Conservation (phyloP, 2,329 filamentous ascomycete genomes). For the Tolypocladium pustulatum region DNA sequence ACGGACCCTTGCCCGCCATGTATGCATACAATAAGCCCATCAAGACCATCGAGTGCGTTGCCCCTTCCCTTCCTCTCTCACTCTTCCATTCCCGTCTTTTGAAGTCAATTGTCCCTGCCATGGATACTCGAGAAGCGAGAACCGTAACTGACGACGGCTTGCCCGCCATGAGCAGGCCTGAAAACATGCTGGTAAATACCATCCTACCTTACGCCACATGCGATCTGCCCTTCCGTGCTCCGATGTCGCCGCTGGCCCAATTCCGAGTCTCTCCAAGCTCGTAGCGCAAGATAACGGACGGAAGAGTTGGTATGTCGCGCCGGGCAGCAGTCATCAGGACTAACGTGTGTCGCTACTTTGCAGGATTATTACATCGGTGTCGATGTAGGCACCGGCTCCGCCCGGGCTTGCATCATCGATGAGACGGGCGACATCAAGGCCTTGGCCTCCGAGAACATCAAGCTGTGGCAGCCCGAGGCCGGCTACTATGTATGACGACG, state of each 20-base stretch:
- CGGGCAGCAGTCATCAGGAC: neutral
- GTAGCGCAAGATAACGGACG: neutral
- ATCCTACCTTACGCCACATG: neutral
- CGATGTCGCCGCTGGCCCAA: neutral
- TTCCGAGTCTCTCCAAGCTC: neutral
- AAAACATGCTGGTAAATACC: slow-evolving; percentile 19
- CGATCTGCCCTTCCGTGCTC: neutral
- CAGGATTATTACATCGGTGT: slow-evolving; percentile 67
- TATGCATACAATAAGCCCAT: slow-evolving; percentile 27
- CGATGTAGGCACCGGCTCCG: slow-evolving; percentile 93
- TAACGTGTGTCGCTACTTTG: neutral
- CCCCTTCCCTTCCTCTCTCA: neutral
- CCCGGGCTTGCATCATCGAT: slow-evolving; percentile 92
- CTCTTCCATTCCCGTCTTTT: slow-evolving; percentile 2
- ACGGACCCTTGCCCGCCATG: slow-evolving; percentile 12
- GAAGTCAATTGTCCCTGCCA: slow-evolving; percentile 1
- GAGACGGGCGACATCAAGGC: slow-evolving; percentile 77
- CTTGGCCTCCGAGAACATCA: slow-evolving; percentile 64
- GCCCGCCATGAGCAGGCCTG: slow-evolving; percentile 19
- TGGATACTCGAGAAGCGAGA: slow-evolving; percentile 3
- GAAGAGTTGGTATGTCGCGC: neutral
- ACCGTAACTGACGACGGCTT: slow-evolving; percentile 12
- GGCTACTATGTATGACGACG: slow-evolving; percentile 57
- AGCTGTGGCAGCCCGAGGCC: slow-evolving; percentile 67
- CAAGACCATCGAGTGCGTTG: slow-evolving; percentile 27